Base-by-base conservation (phyloP, 2,329 filamentous ascomycete genomes). In the Tricladium varicosporioides region DNA sequence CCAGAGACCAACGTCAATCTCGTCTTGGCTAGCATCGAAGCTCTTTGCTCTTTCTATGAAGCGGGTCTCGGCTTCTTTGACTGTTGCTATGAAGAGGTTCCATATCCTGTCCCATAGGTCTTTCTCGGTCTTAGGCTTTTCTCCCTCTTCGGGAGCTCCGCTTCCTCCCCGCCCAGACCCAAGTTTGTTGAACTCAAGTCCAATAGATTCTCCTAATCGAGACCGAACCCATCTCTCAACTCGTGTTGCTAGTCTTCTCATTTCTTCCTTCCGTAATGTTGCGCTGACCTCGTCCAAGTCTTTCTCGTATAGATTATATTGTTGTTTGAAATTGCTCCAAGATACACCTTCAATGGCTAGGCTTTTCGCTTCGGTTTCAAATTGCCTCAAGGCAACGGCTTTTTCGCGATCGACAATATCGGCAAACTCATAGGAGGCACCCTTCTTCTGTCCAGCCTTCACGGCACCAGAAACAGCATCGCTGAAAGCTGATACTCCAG, bases 101-200 rank as follows among this genome's bases (percentile, higher is more conserved):
- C 94, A 99, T 68, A 99, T 88, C 42, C 93, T 86, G 71, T 99
- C 94, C 94, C 95, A 99, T 14, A 99, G 85, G 54, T 92, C 88
- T 71, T 89, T 92, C 73, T 97, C 93, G 0, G 82, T 76, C n/a
- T 56, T 43, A 1, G 88, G 85, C 73, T 88, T 91, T 57, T 91
- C 87, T 1, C 87, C 89, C 4, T 80, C 79, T 67, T 92, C 91
- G 0, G 92, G 89, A 0, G 91, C 91, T 53, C 90, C 91, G 51
- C 85, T 84, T 7, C 92, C 92, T 53, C 85, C 91, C 67, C 92
- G 85, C 13, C 92, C 92, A 36, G 91, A 94, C 3, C 93, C 93
- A 49, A 97, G 83, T 71, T 92, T 94, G 76, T 96, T 97, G 80
- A 99, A 97, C 70, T 97, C 92, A 15, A 97, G 76, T 13, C 93